Evolutionary conservation across 495 filamentous ascomycete genomes (phyloP).

Genomic region (Aspergillus homomorphus): DNA sequence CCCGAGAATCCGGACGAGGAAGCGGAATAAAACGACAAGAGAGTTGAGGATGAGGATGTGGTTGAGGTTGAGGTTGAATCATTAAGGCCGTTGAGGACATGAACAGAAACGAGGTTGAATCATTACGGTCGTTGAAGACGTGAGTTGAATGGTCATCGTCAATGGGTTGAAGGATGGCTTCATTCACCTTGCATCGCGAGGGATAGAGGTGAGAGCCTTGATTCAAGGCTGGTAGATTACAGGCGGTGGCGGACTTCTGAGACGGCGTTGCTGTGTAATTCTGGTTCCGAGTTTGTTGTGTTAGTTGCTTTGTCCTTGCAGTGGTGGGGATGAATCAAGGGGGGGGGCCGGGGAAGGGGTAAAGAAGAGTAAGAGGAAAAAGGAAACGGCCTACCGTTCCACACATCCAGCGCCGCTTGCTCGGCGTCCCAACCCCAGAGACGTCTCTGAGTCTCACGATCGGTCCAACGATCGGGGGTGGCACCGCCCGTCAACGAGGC

Average conservation of each 20-base stretch:
- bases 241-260: slow-evolving; percentile 8
- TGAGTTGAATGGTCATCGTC: neutral
- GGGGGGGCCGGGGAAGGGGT: too few relatives aligned
- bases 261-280: slow-evolving; percentile 3
- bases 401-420: slow-evolving; percentile 39
- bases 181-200: too few relatives aligned
- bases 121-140: neutral
- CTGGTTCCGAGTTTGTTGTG: neutral
- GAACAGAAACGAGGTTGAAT: neutral
- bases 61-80: neutral
- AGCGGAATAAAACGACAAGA: neutral
- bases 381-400: slow-evolving; percentile 34
- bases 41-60: neutral
- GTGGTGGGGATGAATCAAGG: neutral
- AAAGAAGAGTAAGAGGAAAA: neutral
- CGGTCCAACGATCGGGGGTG: slow-evolving; percentile 50
- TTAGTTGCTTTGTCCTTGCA: neutral
- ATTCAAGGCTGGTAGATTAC: neutral
- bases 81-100: neutral
- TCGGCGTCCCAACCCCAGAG: slow-evolving; percentile 51
- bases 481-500: slow-evolving; percentile 30
- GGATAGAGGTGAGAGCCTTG: too few relatives aligned
- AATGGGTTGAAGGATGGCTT: neutral
- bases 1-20: neutral
- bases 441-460: slow-evolving; percentile 44